These are phyloP conservation scores for Aureobasidium sp. DNA, from an alignment of 2,329 filamentous ascomycete genomes.

Conservation along the genomic window DNA sequence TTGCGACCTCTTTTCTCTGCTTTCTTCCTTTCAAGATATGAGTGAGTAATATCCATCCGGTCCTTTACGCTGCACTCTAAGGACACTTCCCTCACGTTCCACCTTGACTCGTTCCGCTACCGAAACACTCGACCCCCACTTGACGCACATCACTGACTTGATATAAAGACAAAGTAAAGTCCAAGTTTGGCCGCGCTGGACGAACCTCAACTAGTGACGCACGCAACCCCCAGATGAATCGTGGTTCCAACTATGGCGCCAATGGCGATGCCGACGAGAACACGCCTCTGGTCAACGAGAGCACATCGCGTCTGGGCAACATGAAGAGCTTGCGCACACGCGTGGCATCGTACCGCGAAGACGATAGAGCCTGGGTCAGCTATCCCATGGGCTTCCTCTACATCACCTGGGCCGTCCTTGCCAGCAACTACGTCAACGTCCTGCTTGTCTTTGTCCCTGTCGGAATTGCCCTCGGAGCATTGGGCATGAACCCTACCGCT, in stretches of 20 bases:
- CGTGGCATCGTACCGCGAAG: constrained; percentile 19
- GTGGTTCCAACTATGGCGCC: constrained; percentile 52
- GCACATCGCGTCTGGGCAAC: constrained; percentile 19
- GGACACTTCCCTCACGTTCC: background rate
- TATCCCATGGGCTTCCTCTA: constrained; percentile 28
- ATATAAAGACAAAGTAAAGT: constrained; percentile 16
- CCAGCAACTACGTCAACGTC: constrained; percentile 57
- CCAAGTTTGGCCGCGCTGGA: constrained; percentile 15
- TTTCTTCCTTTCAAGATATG: background rate
- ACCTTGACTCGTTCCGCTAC: background rate
- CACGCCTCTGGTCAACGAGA: constrained; percentile 24
- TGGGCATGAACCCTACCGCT: constrained; percentile 57
- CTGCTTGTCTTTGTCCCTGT: constrained; percentile 67
- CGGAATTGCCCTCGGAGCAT: constrained; percentile 59
- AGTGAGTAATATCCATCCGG: constrained; percentile 1
- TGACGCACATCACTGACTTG: constrained; percentile 5
- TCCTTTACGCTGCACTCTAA: background rate
- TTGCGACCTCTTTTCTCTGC: constrained; percentile 1
- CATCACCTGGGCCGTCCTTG: constrained; percentile 37
- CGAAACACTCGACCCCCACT: background rate
- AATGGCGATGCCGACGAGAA: constrained; percentile 43
- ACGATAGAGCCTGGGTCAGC: constrained; percentile 27
- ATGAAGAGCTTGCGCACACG: constrained; percentile 16
- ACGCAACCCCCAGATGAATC: constrained; percentile 34
- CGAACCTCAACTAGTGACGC: background rate